These are phyloP conservation scores for Lenzites betulinus DNA, from an alignment of 768 basidiomycete genomes.

Conservation along the genomic window DNA sequence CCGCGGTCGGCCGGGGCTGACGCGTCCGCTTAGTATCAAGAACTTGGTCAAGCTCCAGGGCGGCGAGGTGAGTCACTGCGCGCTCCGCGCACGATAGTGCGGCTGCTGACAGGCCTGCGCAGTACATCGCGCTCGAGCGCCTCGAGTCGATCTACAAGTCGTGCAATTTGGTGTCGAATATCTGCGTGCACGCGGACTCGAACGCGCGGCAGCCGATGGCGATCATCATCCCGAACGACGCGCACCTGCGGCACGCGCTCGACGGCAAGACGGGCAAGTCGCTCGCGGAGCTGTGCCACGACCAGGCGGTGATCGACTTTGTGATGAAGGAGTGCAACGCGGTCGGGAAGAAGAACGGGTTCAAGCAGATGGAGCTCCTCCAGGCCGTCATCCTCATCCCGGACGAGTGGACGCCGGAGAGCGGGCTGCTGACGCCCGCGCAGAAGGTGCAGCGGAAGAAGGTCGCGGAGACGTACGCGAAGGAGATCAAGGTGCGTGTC, in stretches of 20 bases:
- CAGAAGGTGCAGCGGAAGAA: conserved; percentile 85
- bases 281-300: conserved; percentile 57
- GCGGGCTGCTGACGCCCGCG: conserved; percentile 84
- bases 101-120: not conserved
- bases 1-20: not conserved
- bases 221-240: conserved; percentile 81
- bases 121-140: conserved; percentile 91
- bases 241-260: conserved; percentile 66
- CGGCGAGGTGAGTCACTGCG: conserved; percentile 60
- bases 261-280: conserved; percentile 36
- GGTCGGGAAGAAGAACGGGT: conserved; percentile 82
- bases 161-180: conserved; percentile 74
- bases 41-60: conserved; percentile 86
- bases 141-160: conserved; percentile 88
- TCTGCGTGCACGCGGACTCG: conserved; percentile 78
- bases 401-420: conserved; percentile 94
- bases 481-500: conserved; percentile 55
- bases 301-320: conserved; percentile 54
- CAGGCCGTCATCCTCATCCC: conserved; percentile 75
- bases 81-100: not conserved
- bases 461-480: conserved; percentile 64
- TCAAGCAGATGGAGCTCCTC: conserved; percentile 78
- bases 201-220: conserved; percentile 85
- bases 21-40: conserved; percentile 59
- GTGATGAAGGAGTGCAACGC: conserved; percentile 78